Percentiles rank a stretch among this genome's conserved stretches.
These are phyloP conservation scores for Pythium pyrilobum DNA, from an alignment of 352 stramenopile species.

Conservation along the genomic window DNA sequence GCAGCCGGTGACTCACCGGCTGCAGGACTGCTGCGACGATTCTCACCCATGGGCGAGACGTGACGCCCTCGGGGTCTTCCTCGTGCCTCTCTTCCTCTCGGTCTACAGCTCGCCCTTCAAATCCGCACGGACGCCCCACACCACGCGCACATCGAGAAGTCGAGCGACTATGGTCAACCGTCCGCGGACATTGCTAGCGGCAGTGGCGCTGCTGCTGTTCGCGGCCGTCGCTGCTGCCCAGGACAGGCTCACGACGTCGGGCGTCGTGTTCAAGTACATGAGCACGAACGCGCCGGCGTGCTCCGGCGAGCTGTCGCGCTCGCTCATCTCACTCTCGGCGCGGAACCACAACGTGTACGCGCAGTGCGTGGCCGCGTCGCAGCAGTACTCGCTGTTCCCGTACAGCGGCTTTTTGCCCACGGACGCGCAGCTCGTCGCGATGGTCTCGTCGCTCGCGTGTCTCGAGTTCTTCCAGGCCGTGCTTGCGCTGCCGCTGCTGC, in stretches of 20 bases:
- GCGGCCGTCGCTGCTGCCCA: neutral
- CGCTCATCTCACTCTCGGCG: constrained; percentile 37
- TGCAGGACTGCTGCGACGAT: too few relatives aligned
- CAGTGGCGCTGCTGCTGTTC: neutral
- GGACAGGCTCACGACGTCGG: neutral
- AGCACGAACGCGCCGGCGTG: constrained; percentile 13
- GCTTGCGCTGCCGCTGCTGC: constrained; percentile 30
- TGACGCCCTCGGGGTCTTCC: too few relatives aligned
- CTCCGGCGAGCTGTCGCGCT: constrained; percentile 14
- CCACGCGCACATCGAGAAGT: too few relatives aligned
- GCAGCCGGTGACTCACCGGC: too few relatives aligned
- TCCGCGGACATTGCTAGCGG: too few relatives aligned
- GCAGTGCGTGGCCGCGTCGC: constrained; percentile 35
- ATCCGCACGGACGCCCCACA: too few relatives aligned
- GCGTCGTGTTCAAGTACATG: constrained; percentile 2
- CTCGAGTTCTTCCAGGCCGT: constrained; percentile 40
- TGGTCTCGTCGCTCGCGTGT: constrained; percentile 42
- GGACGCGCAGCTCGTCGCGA: constrained; percentile 25
- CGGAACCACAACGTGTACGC: constrained; percentile 46
- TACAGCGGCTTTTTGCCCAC: constrained; percentile 46
- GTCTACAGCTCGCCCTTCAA: too few relatives aligned
- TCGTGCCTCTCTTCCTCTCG: too few relatives aligned
- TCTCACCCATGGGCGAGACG: too few relatives aligned
- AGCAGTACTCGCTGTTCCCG: constrained; percentile 53
- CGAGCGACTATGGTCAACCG: too few relatives aligned